Evolutionary conservation across 2,329 filamentous ascomycete genomes (phyloP).

Genomic region (Fusarium sp.): DNA sequence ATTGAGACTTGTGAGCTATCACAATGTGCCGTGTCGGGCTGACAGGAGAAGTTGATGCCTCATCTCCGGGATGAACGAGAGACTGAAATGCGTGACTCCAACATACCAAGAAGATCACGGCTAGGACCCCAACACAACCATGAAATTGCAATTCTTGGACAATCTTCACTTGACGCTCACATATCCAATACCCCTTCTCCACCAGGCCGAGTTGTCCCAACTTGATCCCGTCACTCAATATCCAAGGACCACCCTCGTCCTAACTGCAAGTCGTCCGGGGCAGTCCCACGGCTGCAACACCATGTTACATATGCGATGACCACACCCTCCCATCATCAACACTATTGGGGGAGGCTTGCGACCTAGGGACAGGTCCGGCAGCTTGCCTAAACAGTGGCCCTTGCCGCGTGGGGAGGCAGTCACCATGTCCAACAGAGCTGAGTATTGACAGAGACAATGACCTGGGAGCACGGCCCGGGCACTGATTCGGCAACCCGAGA

Average conservation of each 20-base stretch:
- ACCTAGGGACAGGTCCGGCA: background rate
- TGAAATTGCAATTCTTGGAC: background rate
- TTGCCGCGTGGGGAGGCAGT: constrained; percentile 1
- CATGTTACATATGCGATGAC: constrained; percentile 17
- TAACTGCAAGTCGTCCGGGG: background rate
- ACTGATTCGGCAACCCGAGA: background rate
- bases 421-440: constrained; percentile 16
- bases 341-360: constrained; percentile 8
- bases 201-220: background rate
- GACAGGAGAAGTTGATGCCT: background rate
- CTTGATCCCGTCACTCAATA: background rate
- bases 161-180: background rate
- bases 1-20: background rate
- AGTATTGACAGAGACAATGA: constrained; percentile 5
- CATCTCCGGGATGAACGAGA: background rate
- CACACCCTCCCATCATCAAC: constrained; percentile 13
- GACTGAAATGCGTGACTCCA: background rate
- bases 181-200: background rate
- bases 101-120: background rate
- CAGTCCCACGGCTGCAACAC: constrained; percentile 3
- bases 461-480: background rate
- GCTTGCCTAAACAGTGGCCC: background rate
- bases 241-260: background rate
- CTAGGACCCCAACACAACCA: background rate
- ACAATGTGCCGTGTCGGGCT: background rate